Evolutionary conservation across 345 rosid genomes (phyloP).

Genomic region (Brassica cretica): DNA sequence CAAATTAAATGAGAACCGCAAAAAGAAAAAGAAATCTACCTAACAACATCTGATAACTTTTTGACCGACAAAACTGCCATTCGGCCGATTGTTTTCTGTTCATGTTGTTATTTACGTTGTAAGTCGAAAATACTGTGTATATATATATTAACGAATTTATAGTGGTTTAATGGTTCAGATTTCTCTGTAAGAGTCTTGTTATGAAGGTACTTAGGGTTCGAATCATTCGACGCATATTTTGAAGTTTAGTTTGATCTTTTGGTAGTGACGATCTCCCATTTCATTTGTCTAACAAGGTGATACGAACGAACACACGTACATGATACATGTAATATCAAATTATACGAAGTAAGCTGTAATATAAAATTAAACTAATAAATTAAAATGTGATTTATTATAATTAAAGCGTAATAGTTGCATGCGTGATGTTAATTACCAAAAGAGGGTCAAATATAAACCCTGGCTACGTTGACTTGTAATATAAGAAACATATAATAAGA

Average conservation of each 20-base stretch:
- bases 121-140: background rate
- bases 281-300: background rate
- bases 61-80: background rate
- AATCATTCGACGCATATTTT: background rate
- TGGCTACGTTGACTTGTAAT: conserved; percentile 13
- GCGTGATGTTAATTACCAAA: conserved; percentile 28
- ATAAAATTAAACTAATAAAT: background rate
- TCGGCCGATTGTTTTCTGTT: background rate
- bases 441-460: conserved; percentile 32
- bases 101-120: background rate
- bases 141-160: background rate
- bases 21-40: background rate
- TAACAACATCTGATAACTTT: background rate
- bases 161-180: background rate
- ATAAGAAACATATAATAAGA: conserved; percentile 18
- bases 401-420: conserved; percentile 21
- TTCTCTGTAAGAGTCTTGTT: background rate
- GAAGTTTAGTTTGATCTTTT: background rate
- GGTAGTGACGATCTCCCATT: background rate
- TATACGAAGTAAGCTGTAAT: background rate
- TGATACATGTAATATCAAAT: background rate
- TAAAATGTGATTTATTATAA: conserved; percentile 27
- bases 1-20: background rate
- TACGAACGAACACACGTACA: background rate
- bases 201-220: background rate